Evolutionary conservation across 2,329 filamentous ascomycete genomes (phyloP).

Genomic region (Colletotrichum endophyticum): DNA sequence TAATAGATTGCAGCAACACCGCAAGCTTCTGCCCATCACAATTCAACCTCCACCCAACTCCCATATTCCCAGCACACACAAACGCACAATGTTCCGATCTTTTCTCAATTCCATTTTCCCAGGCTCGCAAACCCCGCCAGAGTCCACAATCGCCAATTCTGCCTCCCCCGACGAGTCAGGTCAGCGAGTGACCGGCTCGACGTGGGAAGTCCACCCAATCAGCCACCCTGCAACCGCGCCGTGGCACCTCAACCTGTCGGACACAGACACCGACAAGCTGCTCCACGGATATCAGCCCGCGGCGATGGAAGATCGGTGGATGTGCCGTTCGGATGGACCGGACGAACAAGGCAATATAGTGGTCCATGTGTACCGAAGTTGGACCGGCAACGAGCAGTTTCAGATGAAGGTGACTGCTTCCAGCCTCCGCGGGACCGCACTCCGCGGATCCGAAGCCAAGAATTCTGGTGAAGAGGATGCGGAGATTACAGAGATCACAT

Average conservation of each 20-base stretch:
- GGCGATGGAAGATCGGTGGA: constrained; percentile 13
- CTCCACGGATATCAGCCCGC: not conserved
- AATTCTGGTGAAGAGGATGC: rapidly evolving
- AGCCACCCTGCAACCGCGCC: not conserved
- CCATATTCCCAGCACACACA: not conserved
- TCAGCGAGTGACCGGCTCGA: not conserved
- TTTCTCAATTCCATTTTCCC: not conserved
- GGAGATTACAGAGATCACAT: not conserved
- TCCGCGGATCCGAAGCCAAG: not conserved
- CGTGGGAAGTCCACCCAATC: not conserved
- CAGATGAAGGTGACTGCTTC: not conserved
- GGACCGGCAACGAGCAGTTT: not conserved
- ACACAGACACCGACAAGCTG: not conserved
- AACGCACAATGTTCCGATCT: not conserved
- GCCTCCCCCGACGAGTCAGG: not conserved
- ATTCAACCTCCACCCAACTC: not conserved
- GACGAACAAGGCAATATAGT: not conserved
- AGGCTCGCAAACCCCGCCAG: not conserved
- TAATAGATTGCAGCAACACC: not conserved
- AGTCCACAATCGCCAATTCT: not conserved
- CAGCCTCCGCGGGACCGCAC: not conserved
- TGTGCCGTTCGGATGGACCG: not conserved
- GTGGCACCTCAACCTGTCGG: not conserved
- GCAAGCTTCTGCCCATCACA: not conserved
- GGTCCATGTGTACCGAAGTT: constrained; percentile 1